A percentile compares a stretch with the other conserved stretches of the same genome.
Conservation (phyloP, 2,329 filamentous ascomycete genomes). For the Blumeria hordei region DNA sequence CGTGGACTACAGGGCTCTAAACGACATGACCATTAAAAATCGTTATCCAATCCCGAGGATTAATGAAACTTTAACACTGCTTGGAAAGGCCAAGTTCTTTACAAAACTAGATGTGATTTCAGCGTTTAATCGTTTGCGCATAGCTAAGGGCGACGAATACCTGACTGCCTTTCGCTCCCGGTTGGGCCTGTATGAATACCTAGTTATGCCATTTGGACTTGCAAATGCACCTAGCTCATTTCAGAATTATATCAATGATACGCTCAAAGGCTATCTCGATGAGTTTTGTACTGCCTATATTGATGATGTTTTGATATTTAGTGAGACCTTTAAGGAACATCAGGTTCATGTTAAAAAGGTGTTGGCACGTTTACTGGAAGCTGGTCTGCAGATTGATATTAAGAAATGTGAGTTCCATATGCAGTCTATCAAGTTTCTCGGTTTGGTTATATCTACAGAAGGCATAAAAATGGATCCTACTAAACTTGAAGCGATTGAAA, state of each 20-base stretch:
- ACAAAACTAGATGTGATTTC: neutral
- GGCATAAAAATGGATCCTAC: neutral
- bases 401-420: neutral
- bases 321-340: neutral
- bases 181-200: neutral
- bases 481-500: neutral
- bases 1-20: neutral
- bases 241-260: neutral
- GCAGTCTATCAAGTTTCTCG: neutral
- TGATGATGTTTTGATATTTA: slow-evolving; percentile 2
- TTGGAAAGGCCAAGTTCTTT: neutral
- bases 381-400: neutral
- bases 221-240: neutral
- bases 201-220: neutral
- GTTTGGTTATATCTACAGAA: neutral
- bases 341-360: neutral
- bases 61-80: neutral
- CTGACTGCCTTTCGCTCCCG: neutral
- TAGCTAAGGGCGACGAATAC: neutral
- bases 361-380: neutral
- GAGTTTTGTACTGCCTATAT: neutral
- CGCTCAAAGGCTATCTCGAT: neutral
- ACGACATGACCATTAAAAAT: neutral
- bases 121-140: neutral
- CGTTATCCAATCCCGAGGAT: neutral